A percentile compares a stretch with the other conserved stretches of the same genome.
These are phyloP conservation scores for Trametes sanguinea DNA, from an alignment of 768 basidiomycete species.

Conservation along the genomic window DNA sequence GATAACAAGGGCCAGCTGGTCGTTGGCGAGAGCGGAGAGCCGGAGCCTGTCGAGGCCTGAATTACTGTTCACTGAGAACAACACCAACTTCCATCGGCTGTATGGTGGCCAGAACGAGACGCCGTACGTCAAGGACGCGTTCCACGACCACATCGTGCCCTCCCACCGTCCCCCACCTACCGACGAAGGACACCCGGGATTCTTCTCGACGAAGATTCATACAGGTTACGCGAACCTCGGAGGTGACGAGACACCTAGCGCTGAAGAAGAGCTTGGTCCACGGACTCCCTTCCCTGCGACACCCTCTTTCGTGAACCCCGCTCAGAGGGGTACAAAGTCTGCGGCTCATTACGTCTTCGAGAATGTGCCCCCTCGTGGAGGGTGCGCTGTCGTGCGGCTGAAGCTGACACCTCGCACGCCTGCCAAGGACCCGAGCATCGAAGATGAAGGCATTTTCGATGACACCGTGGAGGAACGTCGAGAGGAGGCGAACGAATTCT, in stretches of 20 bases:
- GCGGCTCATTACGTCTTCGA: slow-evolving; percentile 89
- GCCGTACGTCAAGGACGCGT: slow-evolving; percentile 91
- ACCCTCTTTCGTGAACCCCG: slow-evolving; percentile 78
- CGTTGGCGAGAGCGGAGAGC: slow-evolving; percentile 39
- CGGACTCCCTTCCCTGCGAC: slow-evolving; percentile 59
- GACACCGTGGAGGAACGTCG: slow-evolving; percentile 86
- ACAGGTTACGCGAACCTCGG: slow-evolving; percentile 19
- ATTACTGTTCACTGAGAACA: slow-evolving; percentile 94
- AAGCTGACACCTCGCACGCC: slow-evolving; percentile 83
- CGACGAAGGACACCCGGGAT: slow-evolving; percentile 37
- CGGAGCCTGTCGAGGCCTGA: slow-evolving; percentile 81
- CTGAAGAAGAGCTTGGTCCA: slow-evolving; percentile 50
- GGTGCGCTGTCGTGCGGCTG: slow-evolving; percentile 91
- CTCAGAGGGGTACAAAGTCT: slow-evolving; percentile 85
- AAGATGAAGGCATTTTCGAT: slow-evolving; percentile 90
- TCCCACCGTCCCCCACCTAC: slow-evolving; percentile 69
- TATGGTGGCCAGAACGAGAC: slow-evolving; percentile 87
- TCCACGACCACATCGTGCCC: slow-evolving; percentile 96
- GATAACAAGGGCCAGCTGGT: slow-evolving; percentile 62
- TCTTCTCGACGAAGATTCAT: slow-evolving; percentile 53
- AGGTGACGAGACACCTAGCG: slow-evolving; percentile 35
- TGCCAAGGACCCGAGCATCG: slow-evolving; percentile 75
- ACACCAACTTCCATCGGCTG: slow-evolving; percentile 91
- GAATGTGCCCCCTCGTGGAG: slow-evolving; percentile 87
- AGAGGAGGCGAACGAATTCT: slow-evolving; percentile 96